These are phyloP conservation scores for Angophora floribunda DNA, from an alignment of 345 rosid genomes.

Conservation along the genomic window DNA sequence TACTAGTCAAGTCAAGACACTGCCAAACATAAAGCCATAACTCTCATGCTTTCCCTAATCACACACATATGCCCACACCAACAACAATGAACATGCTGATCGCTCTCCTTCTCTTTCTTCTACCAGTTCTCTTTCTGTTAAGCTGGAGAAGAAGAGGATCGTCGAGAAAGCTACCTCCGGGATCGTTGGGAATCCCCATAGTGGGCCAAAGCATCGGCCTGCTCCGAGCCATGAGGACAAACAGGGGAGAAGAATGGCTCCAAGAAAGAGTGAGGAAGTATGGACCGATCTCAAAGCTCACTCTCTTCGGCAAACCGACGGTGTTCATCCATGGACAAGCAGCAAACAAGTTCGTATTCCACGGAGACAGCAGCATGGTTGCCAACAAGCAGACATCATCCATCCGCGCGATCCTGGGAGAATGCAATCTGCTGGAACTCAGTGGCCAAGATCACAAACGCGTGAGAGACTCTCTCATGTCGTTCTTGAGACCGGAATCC, in stretches of 20 bases:
- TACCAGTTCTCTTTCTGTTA: constrained; percentile 5
- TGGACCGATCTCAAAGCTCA: constrained; percentile 26
- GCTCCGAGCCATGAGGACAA: constrained; percentile 6
- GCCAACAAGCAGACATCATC: constrained; percentile 4
- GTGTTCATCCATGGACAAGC: constrained; percentile 24
- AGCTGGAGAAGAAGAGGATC: not conserved
- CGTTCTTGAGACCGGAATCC: constrained; percentile 18
- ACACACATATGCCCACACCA: not conserved
- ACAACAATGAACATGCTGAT: not conserved
- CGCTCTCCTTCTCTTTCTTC: not conserved
- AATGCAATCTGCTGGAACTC: constrained; percentile 11
- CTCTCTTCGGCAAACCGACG: constrained; percentile 6
- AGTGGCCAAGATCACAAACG: constrained; percentile 20
- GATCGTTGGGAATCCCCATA: constrained; percentile 23
- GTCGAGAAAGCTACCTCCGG: constrained; percentile 23
- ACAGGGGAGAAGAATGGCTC: constrained; percentile 22
- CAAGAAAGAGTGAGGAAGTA: constrained; percentile 10
- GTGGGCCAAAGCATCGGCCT: constrained; percentile 28
- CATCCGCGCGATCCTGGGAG: constrained; percentile 4
- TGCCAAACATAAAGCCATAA: not conserved
- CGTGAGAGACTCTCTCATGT: constrained; percentile 12
- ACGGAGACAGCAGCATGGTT: not conserved
- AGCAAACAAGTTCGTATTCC: constrained; percentile 19
- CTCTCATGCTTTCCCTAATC: not conserved
- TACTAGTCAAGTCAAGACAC: accelerated